Base-by-base conservation (phyloP, 371 early-diverging fungal species). In the Mucor indicus region DNA sequence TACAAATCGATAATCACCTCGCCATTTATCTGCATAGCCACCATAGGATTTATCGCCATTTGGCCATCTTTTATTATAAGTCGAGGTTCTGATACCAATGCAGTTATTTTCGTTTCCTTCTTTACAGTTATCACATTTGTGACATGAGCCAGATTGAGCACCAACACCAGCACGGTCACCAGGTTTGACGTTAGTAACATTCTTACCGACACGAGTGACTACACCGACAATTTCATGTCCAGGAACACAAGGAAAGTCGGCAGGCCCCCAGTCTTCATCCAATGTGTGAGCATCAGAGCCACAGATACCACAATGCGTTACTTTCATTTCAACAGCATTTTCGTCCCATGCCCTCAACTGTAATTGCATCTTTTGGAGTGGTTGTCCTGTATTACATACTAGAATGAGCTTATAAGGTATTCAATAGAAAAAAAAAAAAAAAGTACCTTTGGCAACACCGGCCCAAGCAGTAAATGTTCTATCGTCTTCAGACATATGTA, bases 91-190 rank as follows among this genome's bases (percentile, higher is more conserved):
- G 38, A 67, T 78, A 16, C 67, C 53, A 22, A 73, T 49, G 24
- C 55, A 51, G 24, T 75, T 30, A 30, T 66, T 27, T 21, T 50
- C 51, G 13, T 46, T 55, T 33, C 41, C 49, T 13, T 36, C 21
- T 21, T 38, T 16, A 36, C 55, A 60, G 22, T 56, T 50, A 13
- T 53, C 38, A 17, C 52, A 50, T 36, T 57, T 39, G 9, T 57
- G 41, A 40, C 79, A 78, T 19, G 75, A 51, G 19, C 55, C 62
- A 25, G 60, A 67, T 60, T 81, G 77, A 21, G 75, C 76, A 15
- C 86, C 86, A 13, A 79, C 79, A 15, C 90, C 90, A 41, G 84
- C 91, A 11, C 72, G 33, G 44, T 85, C 81, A 32, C 85, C 90
- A 35, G 86, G 61, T 31, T 67, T 38, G 15, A 81, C 43, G 36